Percentiles rank a stretch among this genome's conserved stretches.
These are phyloP conservation scores for Heterobasidion occidentale DNA, from an alignment of 1,284 basidiomycete genomes.

Conservation along the genomic window DNA sequence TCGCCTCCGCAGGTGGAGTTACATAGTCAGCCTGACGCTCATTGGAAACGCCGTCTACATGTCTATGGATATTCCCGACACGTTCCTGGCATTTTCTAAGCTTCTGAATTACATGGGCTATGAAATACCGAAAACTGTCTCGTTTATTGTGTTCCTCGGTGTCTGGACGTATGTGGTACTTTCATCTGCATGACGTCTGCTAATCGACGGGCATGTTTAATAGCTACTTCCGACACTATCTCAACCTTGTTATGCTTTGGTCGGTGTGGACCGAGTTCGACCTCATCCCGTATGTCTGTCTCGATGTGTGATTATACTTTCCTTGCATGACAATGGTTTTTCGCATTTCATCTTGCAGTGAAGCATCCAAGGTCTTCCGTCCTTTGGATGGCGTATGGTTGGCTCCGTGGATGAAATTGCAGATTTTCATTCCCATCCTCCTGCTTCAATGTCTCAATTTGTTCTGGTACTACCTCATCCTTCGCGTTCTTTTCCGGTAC, in stretches of 20 bases:
- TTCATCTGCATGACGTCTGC: not conserved
- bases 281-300: slow-evolving; percentile 62
- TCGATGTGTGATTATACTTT: not conserved
- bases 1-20: slow-evolving; percentile 63
- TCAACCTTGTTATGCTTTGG: slow-evolving; percentile 83
- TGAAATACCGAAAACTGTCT: slow-evolving; percentile 53
- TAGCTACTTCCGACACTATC: slow-evolving; percentile 94
- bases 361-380: slow-evolving; percentile 49
- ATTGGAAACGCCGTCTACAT: slow-evolving; percentile 93
- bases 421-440: slow-evolving; percentile 71
- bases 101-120: slow-evolving; percentile 79
- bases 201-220: not conserved
- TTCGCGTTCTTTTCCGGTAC: slow-evolving; percentile 56
- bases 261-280: slow-evolving; percentile 83
- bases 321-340: not conserved
- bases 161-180: slow-evolving; percentile 72
- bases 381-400: slow-evolving; percentile 67
- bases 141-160: slow-evolving; percentile 64
- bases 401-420: slow-evolving; percentile 73
- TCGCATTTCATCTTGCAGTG: slow-evolving; percentile 30
- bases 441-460: slow-evolving; percentile 79
- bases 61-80: slow-evolving; percentile 96
- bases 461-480: slow-evolving; percentile 86
- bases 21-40: slow-evolving; percentile 72
- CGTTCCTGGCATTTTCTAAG: slow-evolving; percentile 81